Percentiles rank a stretch among this genome's conserved stretches.
Conservation (phyloP, 2,329 filamentous ascomycete species). For the Hypomyces perniciosus region DNA sequence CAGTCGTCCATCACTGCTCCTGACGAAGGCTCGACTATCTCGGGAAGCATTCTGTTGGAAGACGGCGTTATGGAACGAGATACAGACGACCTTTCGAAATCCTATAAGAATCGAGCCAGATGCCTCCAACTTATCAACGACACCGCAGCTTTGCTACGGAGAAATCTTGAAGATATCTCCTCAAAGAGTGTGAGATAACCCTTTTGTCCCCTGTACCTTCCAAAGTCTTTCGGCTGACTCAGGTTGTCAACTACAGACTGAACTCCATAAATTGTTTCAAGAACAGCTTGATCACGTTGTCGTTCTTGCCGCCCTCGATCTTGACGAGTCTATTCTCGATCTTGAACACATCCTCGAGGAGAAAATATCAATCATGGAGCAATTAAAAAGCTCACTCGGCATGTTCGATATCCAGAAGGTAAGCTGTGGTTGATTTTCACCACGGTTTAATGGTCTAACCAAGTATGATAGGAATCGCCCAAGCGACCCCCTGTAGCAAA, state of each 20-base stretch:
- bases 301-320: not conserved
- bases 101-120: not conserved
- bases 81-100: not conserved
- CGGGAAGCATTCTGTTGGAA: not conserved
- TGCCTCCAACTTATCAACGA: too few relatives aligned
- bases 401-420: not conserved
- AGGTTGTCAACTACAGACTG: not conserved
- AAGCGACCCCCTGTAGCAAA: not conserved
- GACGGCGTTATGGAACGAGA: not conserved
- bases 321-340: not conserved
- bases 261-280: not conserved
- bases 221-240: not conserved
- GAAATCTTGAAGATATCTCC: too few relatives aligned
- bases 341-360: constrained; percentile 1
- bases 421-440: too few relatives aligned
- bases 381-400: not conserved
- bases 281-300: not conserved
- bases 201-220: not conserved
- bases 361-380: constrained; percentile 1
- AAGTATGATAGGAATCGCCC: not conserved
- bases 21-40: not conserved
- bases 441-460: too few relatives aligned
- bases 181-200: not conserved
- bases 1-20: not conserved
- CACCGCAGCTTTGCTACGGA: too few relatives aligned